Base-by-base conservation (phyloP, 2,329 filamentous ascomycete genomes). In the Colletotrichum tamarilloi region DNA sequence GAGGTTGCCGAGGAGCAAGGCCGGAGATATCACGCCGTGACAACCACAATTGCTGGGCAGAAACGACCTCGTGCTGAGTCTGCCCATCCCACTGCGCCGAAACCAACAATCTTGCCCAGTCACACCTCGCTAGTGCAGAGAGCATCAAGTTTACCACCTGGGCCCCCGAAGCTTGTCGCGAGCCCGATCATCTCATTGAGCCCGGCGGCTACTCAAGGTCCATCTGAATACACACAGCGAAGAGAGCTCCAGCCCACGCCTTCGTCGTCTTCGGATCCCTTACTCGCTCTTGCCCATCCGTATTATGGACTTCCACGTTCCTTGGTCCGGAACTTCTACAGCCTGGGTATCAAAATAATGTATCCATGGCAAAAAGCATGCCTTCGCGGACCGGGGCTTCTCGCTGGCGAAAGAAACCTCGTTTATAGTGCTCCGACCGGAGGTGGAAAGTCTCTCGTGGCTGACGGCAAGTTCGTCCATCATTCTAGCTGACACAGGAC, bases 331-430 rank as follows among this genome's bases (percentile, higher is more conserved):
- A 95, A 95, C 77, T 89, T 95, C 77, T 86, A 86, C 60, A 82
- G 84, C 0, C 84, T 93, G 52, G 93, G 93, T n/a, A 92, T 95
- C 68, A 88, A 86, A 53, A 89, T 88, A 75, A 95, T 95, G 72
- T 95, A 95, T 77, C 92, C 92, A 2, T 95, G 93, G 93, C 93
- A 95, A 81, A 92, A 92, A 63, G 90, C 91, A 70, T 95, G 93
- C 77, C 85, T 95, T 8, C 85, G 92, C 66, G 90, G 91, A 0
- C 90, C 89, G 4, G 92, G 92, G 0, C 85, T 95, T 22, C 84
- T 95, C 14, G 81, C 84, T 6, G 93, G 93, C 19, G 85, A 89
- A 63, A 90, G 87, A 75, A 95, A 94, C 76, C 85, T 95, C 11
- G 91, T 95, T n/a, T 95, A 95, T 79, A 93, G 91, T 56, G 93